These are phyloP conservation scores for Verticillium alfalfae DNA, from an alignment of 2,329 filamentous ascomycete genomes.

Conservation along the genomic window DNA sequence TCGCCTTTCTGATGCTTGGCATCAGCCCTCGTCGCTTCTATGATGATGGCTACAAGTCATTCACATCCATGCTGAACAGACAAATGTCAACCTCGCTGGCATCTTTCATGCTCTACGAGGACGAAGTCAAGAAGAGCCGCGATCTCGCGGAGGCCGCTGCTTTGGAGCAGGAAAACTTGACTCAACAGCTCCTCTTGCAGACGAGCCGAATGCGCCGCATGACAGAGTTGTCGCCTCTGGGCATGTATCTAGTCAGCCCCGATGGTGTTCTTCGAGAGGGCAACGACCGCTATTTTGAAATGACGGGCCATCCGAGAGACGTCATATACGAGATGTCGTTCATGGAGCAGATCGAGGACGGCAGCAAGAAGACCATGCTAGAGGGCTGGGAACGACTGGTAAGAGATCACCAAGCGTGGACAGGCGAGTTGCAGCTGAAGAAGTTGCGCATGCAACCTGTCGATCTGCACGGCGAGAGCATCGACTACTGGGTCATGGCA, in stretches of 20 bases:
- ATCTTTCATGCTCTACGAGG: constrained; percentile 59
- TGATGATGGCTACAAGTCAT: constrained; percentile 57
- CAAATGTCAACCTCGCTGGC: constrained; percentile 57
- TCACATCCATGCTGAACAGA: constrained; percentile 37
- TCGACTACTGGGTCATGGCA: constrained; percentile 37
- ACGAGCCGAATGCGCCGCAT: constrained; percentile 27
- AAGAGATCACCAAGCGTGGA: constrained; percentile 25
- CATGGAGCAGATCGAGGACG: constrained; percentile 30
- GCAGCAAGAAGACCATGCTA: constrained; percentile 22
- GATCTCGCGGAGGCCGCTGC: constrained; percentile 27
- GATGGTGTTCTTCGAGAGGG: constrained; percentile 35
- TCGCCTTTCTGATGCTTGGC: constrained; percentile 57
- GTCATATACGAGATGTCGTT: constrained; percentile 32
- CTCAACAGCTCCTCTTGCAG: constrained; percentile 26
- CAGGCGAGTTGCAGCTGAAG: constrained; percentile 35
- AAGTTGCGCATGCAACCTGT: constrained; percentile 20
- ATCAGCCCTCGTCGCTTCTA: constrained; percentile 58
- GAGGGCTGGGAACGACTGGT: constrained; percentile 31
- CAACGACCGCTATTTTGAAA: constrained; percentile 41
- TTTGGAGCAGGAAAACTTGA: constrained; percentile 24
- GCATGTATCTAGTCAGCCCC: constrained; percentile 30
- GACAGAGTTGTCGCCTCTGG: constrained; percentile 28
- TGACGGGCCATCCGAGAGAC: constrained; percentile 35
- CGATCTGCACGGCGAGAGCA: constrained; percentile 27
- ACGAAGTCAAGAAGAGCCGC: constrained; percentile 50